phyloP scores from a whole-genome alignment of 345 rosid genomes.

The Abelmoschus esculentus region DNA sequence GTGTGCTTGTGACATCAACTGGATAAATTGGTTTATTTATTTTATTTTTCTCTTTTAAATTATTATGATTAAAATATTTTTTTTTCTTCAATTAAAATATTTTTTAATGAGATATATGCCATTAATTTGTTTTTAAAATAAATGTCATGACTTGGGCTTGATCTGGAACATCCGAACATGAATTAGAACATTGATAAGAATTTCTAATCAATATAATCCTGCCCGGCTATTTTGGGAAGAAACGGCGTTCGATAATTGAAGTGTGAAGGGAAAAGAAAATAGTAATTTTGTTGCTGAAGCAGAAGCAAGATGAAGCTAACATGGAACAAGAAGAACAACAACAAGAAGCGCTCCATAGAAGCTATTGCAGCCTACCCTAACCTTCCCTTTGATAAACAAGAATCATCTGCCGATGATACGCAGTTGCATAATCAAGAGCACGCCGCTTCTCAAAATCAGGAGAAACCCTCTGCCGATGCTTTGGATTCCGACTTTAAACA shows the following conservation, averaged over 20 bases:
- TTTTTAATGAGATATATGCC: too few relatives aligned
- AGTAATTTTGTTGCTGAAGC: background rate
- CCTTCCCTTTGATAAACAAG: constrained; percentile 22
- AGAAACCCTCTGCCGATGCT: background rate
- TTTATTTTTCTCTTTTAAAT: too few relatives aligned
- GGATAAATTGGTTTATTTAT: too few relatives aligned
- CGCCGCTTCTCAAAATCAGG: background rate
- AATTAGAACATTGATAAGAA: background rate
- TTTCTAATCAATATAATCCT: background rate
- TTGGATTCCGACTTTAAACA: background rate
- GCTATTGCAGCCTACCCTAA: constrained; percentile 24
- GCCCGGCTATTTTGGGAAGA: background rate
- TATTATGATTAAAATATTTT: too few relatives aligned
- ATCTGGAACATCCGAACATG: background rate
- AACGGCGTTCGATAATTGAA: background rate
- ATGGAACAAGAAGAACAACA: constrained; percentile 36
- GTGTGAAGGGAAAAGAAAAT: background rate
- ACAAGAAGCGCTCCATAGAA: constrained; percentile 33
- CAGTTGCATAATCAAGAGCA: background rate
- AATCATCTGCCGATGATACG: background rate
- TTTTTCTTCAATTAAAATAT: too few relatives aligned
- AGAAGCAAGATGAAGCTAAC: constrained; percentile 55
- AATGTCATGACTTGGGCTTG: background rate
- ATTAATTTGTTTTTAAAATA: too few relatives aligned
- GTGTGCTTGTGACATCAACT: too few relatives aligned